Conservation (phyloP, 169 alveolate genomes). For the Neospora caninum region DNA sequence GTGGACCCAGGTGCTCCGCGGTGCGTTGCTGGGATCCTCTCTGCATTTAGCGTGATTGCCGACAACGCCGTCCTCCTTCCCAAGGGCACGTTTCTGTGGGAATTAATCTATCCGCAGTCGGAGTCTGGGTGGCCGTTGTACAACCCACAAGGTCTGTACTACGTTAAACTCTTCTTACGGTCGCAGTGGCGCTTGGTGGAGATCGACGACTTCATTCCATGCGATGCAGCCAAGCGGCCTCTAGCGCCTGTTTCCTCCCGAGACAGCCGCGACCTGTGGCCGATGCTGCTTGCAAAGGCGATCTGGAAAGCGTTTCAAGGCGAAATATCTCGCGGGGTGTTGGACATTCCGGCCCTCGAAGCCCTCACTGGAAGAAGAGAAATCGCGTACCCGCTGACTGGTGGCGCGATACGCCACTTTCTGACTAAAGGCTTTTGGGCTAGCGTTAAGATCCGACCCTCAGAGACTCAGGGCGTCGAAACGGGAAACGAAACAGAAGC, state of each 20-base stretch:
- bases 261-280: slow-evolving; percentile 48
- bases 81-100: slow-evolving; percentile 63
- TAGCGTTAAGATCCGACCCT: slow-evolving; percentile 7
- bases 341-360: not conserved
- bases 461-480: not conserved
- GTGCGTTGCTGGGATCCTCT: not conserved
- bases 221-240: slow-evolving; percentile 26
- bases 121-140: slow-evolving; percentile 60
- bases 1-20: not conserved
- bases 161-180: slow-evolving; percentile 34
- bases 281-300: slow-evolving; percentile 52
- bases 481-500: not conserved
- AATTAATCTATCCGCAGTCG: slow-evolving; percentile 61
- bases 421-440: slow-evolving; percentile 45
- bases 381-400: slow-evolving; percentile 27
- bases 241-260: slow-evolving; percentile 37
- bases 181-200: slow-evolving; percentile 55
- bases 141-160: slow-evolving; percentile 60
- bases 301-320: slow-evolving; percentile 49
- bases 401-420: not conserved
- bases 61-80: slow-evolving; percentile 58
- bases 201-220: slow-evolving; percentile 59
- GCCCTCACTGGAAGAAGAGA: slow-evolving; percentile 58
- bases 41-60: slow-evolving; percentile 35
- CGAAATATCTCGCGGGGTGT: not conserved